Percentiles rank a stretch among this genome's conserved stretches.
phyloP scores from a whole-genome alignment of 179 eudicot species.

The Actinidia chinensis region DNA sequence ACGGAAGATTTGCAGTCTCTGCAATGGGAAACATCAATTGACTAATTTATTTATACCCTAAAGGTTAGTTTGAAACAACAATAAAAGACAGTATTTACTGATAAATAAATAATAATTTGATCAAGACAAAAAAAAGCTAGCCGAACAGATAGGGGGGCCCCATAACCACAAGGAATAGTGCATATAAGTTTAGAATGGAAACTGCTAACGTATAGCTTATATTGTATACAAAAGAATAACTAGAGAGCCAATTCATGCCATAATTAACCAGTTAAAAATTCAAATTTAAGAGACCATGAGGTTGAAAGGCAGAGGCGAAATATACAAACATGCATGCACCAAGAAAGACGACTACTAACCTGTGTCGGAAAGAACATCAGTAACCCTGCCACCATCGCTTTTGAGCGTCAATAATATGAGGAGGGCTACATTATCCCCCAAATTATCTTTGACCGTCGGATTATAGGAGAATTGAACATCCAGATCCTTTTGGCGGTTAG shows the following conservation, averaged over 20 bases:
- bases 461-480: conserved; percentile 67
- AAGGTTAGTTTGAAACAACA: no score
- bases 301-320: not conserved
- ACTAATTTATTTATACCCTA: no score
- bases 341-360: conserved; percentile 43
- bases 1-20: conserved; percentile 88
- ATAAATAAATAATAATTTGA: no score
- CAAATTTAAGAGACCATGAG: not conserved
- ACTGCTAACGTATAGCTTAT: no score
- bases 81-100: no score
- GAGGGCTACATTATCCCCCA: conserved; percentile 75
- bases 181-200: no score
- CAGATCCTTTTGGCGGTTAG: conserved; percentile 62
- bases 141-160: no score
- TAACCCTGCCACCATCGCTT: conserved; percentile 50
- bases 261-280: conserved; percentile 1
- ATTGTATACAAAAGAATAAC: no score
- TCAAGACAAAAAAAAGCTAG: no score
- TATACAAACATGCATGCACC: not conserved
- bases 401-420: conserved; percentile 93
- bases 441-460: conserved; percentile 82
- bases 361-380: conserved; percentile 52
- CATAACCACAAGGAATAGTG: no score
- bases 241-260: no score
- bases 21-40: conserved; percentile 33